phyloP scores from a whole-genome alignment of 1,139 yeast genomes.

The Taphrina populina region DNA sequence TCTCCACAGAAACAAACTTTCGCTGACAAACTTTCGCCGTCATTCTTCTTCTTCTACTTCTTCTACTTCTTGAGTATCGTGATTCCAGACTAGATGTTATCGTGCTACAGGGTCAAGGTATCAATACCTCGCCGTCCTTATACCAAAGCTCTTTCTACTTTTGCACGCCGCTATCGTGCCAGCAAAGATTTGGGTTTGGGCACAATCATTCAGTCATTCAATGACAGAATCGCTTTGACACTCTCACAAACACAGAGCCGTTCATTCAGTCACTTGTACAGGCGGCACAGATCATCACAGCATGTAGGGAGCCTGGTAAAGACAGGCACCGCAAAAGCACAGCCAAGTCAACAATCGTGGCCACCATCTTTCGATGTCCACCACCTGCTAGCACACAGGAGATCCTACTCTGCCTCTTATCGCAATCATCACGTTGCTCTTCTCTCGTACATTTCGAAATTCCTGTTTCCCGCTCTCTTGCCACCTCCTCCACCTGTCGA shows the following conservation, averaged over 20 bases:
- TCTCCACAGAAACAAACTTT: too few relatives aligned
- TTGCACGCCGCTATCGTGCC: neutral
- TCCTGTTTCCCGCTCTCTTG: neutral
- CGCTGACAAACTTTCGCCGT: too few relatives aligned
- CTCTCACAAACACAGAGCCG: neutral
- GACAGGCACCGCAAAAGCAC: too few relatives aligned
- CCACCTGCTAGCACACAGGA: too few relatives aligned
- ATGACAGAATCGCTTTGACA: neutral
- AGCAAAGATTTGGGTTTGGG: neutral
- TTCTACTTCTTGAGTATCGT: too few relatives aligned
- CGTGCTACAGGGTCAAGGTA: too few relatives aligned
- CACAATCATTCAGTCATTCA: neutral
- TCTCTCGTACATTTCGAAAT: neutral
- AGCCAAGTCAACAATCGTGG: too few relatives aligned
- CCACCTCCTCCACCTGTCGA: neutral
- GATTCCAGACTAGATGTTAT: too few relatives aligned
- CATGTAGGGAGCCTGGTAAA: too few relatives aligned
- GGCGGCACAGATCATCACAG: constrained; percentile 3
- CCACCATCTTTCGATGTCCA: too few relatives aligned
- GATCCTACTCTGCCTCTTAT: constrained; percentile 11
- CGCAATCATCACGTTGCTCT: constrained; percentile 2
- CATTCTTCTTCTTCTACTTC: too few relatives aligned
- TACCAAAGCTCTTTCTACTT: neutral
- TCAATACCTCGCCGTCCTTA: too few relatives aligned
- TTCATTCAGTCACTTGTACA: constrained; percentile 14